Evolutionary conservation across 2,329 filamentous ascomycete genomes (phyloP).

Genomic region (Penicillium sp.): DNA sequence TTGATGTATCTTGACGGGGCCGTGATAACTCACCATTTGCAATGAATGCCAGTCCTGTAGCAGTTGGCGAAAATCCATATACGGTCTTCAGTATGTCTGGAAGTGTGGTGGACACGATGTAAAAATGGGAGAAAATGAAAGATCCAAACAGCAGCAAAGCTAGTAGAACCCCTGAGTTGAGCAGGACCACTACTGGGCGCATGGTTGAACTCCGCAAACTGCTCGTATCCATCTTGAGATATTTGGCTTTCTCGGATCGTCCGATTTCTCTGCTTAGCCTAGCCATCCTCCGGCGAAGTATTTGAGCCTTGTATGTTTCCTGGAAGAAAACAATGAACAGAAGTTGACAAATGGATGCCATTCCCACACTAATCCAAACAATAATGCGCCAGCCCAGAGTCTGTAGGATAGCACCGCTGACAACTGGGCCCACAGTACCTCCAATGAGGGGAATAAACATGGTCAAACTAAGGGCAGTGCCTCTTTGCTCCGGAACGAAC

Average conservation of each 20-base stretch:
- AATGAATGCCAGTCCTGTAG: background rate
- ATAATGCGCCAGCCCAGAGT: conserved; percentile 57
- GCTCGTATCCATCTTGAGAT: conserved; percentile 6
- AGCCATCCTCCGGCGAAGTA: conserved; percentile 50
- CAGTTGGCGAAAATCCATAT: background rate
- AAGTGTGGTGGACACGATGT: background rate
- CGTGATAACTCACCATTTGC: background rate
- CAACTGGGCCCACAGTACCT: conserved; percentile 59
- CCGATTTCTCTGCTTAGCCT: background rate
- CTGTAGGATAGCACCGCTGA: conserved; percentile 56
- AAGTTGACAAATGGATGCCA: conserved; percentile 51
- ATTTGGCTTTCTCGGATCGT: conserved; percentile 3
- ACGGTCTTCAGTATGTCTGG: background rate
- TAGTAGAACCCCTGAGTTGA: background rate
- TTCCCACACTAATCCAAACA: conserved; percentile 52
- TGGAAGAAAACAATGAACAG: conserved; percentile 55
- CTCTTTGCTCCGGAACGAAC: conserved; percentile 59
- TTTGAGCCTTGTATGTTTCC: conserved; percentile 64
- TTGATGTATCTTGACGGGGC: background rate
- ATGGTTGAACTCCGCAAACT: conserved; percentile 15
- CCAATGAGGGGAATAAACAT: conserved; percentile 45
- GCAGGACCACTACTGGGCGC: background rate
- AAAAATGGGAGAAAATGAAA: background rate
- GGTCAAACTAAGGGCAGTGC: conserved; percentile 60
- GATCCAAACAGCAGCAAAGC: background rate